Percentiles rank a stretch among this genome's conserved stretches.
Evolutionary conservation across 163 green algal genomes (phyloP).

Genomic region (Volvox carteri): DNA sequence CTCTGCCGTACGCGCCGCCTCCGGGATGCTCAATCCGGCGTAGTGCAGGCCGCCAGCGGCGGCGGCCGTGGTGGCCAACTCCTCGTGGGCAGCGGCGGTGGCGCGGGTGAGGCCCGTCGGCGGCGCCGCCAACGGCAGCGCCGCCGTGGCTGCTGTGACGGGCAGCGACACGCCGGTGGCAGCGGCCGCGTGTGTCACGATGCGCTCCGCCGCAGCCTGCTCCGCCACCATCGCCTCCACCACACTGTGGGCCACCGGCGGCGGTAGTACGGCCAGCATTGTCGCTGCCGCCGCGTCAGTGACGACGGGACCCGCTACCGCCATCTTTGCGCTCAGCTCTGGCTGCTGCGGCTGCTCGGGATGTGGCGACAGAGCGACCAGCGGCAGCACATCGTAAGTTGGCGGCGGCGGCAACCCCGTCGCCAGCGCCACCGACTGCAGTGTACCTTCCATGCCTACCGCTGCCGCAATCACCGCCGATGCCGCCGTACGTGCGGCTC

Average conservation of each 20-base stretch:
- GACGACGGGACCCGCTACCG: background rate
- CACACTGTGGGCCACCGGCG: background rate
- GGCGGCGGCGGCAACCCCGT: background rate
- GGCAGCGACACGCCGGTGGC: background rate
- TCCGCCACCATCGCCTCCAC: conserved; percentile 3
- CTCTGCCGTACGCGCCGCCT: conserved; percentile 35
- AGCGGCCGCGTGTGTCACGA: conserved; percentile 7
- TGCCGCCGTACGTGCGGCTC: background rate
- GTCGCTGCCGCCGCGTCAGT: background rate
- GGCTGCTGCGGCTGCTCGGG: too few species aligned
- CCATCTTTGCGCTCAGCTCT: too few species aligned
- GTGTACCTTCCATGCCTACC: conserved; percentile 2
- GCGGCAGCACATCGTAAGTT: background rate
- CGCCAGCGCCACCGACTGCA: conserved; percentile 30
- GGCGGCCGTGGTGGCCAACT: conserved; percentile 37
- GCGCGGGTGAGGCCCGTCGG: background rate
- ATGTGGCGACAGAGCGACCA: background rate
- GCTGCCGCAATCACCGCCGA: background rate
- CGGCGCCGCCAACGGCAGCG: background rate
- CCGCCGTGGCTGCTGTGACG: background rate
- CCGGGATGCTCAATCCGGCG: background rate
- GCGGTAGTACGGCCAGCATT: conserved; percentile 10
- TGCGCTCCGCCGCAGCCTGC: conserved; percentile 23
- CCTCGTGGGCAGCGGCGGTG: conserved; percentile 8
- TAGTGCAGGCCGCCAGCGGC: conserved; percentile 53